These are phyloP conservation scores for Acanthamoeba healyi DNA, from an alignment of 208 protist genomes.

Conservation along the genomic window DNA sequence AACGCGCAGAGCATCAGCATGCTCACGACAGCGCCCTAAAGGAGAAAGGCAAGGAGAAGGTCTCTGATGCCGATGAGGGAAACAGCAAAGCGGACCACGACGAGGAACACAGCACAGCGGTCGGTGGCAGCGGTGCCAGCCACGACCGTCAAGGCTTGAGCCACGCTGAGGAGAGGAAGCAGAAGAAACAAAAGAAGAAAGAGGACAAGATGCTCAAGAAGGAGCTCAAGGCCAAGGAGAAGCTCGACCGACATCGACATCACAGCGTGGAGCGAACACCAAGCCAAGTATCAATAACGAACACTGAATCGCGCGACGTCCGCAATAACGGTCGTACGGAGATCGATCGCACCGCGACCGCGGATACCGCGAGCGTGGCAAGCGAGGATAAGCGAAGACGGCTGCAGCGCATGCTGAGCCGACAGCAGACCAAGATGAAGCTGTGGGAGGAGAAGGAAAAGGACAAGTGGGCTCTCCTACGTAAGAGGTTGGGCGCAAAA, in stretches of 20 bases:
- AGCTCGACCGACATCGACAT: not conserved
- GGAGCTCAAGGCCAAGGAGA: not conserved
- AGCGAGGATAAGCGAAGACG: not conserved
- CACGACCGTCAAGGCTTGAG: too few species aligned
- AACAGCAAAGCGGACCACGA: too few species aligned
- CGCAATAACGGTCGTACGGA: not conserved
- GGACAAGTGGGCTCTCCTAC: not conserved
- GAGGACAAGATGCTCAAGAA: not conserved
- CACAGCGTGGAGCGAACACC: not conserved
- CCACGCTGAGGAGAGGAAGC: not conserved
- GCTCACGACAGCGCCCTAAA: not conserved
- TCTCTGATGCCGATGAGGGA: too few species aligned
- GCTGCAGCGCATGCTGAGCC: not conserved
- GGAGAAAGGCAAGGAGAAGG: not conserved
- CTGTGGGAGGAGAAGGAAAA: conserved; percentile 24
- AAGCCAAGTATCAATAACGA: not conserved
- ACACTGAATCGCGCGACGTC: not conserved
- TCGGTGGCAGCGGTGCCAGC: too few species aligned
- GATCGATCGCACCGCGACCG: not conserved
- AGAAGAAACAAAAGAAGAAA: not conserved
- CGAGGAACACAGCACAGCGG: too few species aligned
- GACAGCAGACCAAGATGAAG: not conserved
- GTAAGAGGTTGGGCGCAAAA: not conserved
- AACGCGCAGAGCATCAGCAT: not conserved
- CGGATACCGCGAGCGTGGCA: not conserved